phyloP scores from a whole-genome alignment of 148 eudicot genomes.

The Rhododendron williamsianum region DNA sequence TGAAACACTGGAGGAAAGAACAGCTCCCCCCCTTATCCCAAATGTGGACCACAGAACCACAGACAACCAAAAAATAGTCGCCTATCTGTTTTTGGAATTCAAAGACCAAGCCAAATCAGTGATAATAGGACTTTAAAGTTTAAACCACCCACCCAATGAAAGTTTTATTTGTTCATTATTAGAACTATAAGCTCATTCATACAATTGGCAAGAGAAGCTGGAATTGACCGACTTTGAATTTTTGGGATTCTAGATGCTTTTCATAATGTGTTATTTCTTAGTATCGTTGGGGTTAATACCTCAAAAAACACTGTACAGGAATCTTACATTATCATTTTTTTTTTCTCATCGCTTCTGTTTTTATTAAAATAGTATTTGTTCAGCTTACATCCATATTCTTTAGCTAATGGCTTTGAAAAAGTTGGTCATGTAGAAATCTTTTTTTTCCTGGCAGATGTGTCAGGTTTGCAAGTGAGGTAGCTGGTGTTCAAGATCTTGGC shows the following conservation, averaged over 20 bases:
- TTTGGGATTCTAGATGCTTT: not conserved
- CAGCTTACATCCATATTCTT: not conserved
- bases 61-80: no score
- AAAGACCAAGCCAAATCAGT: no score
- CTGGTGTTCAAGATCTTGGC: conserved; percentile 97
- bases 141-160: no score
- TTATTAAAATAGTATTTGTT: not conserved
- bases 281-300: not conserved
- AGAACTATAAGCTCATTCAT: no score
- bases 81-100: no score
- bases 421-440: conserved; percentile 2
- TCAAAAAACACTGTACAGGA: not conserved
- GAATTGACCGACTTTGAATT: not conserved
- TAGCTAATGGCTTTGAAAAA: not conserved
- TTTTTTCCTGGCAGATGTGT: conserved; percentile 64
- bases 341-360: not conserved
- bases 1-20: no score
- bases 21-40: no score
- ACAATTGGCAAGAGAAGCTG: not conserved
- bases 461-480: conserved; percentile 89
- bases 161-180: no score
- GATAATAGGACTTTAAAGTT: no score
- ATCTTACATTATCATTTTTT: not conserved
- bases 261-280: not conserved
- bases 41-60: no score